These are phyloP conservation scores for Ceratocystiopsis sp. DNA, from an alignment of 2,329 filamentous ascomycete genomes.

Conservation along the genomic window DNA sequence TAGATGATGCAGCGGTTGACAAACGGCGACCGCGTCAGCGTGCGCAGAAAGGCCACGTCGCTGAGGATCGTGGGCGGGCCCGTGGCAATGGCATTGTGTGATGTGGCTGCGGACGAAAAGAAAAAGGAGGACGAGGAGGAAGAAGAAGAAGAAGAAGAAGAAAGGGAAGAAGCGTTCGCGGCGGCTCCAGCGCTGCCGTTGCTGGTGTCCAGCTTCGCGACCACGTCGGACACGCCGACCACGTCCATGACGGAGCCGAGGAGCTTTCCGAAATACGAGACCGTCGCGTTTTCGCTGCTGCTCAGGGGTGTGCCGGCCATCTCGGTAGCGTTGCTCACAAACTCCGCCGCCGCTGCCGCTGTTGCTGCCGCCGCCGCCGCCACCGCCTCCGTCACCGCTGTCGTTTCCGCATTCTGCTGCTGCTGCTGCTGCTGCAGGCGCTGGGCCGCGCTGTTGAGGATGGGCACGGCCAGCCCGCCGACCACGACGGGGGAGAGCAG, in stretches of 20 bases:
- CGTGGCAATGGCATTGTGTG: too few species aligned
- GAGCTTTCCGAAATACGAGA: too few species aligned
- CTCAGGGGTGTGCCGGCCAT: conserved; percentile 5
- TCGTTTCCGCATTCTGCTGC: too few species aligned
- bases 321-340: conserved; percentile 7
- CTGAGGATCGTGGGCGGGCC: conserved; percentile 32
- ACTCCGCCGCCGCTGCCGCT: not conserved
- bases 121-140: too few species aligned
- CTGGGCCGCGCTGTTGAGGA: too few species aligned
- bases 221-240: conserved; percentile 10
- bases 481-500: conserved; percentile 14
- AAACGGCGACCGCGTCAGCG: conserved; percentile 48
- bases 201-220: not conserved
- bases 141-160: too few species aligned
- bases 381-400: not conserved
- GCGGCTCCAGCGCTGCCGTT: conserved; percentile 11
- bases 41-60: conserved; percentile 38
- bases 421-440: too few species aligned
- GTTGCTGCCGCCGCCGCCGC: not conserved
- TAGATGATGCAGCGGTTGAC: conserved; percentile 69
- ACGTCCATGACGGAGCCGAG: conserved; percentile 7
- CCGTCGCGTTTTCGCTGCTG: too few species aligned
- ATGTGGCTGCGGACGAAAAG: too few species aligned
- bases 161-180: too few species aligned
- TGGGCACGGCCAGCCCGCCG: not conserved